Evolutionary conservation across 192 early-diverging fungal genomes (phyloP).

Genomic region (Backusella tuberculispora): DNA sequence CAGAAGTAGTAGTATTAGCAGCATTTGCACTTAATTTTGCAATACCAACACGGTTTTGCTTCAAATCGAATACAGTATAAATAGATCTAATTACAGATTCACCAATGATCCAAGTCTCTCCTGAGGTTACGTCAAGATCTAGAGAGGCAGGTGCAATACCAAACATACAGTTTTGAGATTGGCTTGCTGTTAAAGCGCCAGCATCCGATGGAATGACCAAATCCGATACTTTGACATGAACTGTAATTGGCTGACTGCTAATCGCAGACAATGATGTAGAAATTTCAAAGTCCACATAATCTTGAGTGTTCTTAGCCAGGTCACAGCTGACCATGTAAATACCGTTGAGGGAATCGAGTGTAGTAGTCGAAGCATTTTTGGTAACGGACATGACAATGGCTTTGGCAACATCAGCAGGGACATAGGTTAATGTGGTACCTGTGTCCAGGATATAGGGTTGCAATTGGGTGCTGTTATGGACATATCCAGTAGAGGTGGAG

Average conservation of each 20-base stretch:
- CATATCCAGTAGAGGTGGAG: not conserved
- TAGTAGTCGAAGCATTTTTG: not conserved
- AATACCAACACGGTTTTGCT: slow-evolving; percentile 34
- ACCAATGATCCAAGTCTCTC: slow-evolving; percentile 34
- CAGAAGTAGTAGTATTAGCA: not conserved
- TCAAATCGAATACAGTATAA: slow-evolving; percentile 33
- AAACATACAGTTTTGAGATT: slow-evolving; percentile 31
- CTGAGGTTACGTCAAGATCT: slow-evolving; percentile 4
- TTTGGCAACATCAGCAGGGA: not conserved
- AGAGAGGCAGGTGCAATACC: slow-evolving; percentile 33
- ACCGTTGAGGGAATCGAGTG: slow-evolving; percentile 24
- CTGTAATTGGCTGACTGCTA: not conserved
- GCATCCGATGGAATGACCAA: slow-evolving; percentile 33
- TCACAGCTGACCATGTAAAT: slow-evolving; percentile 25
- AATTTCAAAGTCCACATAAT: slow-evolving; percentile 1
- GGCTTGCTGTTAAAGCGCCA: not conserved
- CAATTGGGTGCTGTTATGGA: not conserved
- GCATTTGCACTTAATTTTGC: slow-evolving; percentile 22
- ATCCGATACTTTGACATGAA: slow-evolving; percentile 22
- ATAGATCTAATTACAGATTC: slow-evolving; percentile 26
- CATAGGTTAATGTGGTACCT: slow-evolving; percentile 34
- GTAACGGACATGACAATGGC: slow-evolving; percentile 15
- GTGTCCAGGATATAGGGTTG: slow-evolving; percentile 30
- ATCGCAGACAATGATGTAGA: not conserved
- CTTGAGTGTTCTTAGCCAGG: not conserved